Conservation (phyloP, 306 rosid species). For the Castanopsis chinensis region DNA sequence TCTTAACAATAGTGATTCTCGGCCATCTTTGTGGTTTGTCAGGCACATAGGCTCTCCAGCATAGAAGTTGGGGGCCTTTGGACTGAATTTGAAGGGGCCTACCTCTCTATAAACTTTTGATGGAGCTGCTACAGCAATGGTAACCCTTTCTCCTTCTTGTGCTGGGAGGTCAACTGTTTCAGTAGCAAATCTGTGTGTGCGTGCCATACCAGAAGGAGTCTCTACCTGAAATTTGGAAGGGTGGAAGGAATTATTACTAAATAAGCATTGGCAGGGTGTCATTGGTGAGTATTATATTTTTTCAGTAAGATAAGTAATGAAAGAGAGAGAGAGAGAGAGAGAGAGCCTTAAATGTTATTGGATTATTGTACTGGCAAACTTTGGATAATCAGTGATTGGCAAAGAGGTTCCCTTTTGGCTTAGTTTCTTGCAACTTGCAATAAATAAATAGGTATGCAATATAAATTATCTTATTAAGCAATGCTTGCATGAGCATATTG, state of each 20-base stretch:
- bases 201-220: slow-evolving; percentile 91
- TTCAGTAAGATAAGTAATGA: background rate
- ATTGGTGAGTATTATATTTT: slow-evolving; percentile 4
- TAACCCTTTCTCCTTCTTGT: slow-evolving; percentile 88
- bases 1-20: slow-evolving; percentile 81
- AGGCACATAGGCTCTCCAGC: slow-evolving; percentile 90
- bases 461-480: background rate
- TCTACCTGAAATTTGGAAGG: slow-evolving; percentile 53
- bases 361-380: background rate
- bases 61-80: slow-evolving; percentile 69
- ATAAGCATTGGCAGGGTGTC: background rate
- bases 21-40: slow-evolving; percentile 91
- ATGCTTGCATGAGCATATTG: background rate
- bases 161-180: slow-evolving; percentile 95
- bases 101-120: slow-evolving; percentile 63
- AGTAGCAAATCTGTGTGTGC: slow-evolving; percentile 92
- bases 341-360: background rate
- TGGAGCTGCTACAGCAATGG: slow-evolving; percentile 90
- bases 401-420: background rate
- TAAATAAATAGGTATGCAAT: background rate
- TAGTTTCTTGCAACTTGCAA: background rate
- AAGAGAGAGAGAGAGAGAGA: background rate
- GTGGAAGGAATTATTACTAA: background rate
- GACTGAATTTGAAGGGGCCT: slow-evolving; percentile 84
- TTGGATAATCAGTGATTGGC: background rate